Evolutionary conservation across 2,329 filamentous ascomycete species (phyloP).

Genomic region (Phialophora chinensis): DNA sequence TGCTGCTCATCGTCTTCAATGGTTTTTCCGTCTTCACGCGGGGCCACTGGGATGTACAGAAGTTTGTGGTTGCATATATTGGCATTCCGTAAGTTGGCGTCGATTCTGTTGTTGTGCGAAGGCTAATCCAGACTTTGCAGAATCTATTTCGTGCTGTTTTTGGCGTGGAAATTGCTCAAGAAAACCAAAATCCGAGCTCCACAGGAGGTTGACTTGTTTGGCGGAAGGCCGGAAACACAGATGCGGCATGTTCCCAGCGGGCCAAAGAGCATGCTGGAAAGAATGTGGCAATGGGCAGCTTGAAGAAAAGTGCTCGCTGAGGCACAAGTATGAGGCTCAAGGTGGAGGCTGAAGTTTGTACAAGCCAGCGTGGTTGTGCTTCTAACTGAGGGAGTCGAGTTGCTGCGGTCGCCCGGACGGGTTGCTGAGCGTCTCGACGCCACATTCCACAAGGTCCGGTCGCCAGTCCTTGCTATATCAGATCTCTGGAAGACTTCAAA

Average conservation of each 20-base stretch:
- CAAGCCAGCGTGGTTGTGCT: no score
- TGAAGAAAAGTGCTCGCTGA: neutral
- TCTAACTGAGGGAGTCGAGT: no score
- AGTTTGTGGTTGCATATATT: slow-evolving; percentile 59
- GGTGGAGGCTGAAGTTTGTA: no score
- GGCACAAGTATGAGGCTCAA: no score
- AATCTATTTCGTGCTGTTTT: slow-evolving; percentile 46
- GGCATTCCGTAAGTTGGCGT: slow-evolving; percentile 42
- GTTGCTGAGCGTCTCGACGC: no score
- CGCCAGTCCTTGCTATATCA: no score
- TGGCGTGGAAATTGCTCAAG: slow-evolving; percentile 45
- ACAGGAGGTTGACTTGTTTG: slow-evolving; percentile 59
- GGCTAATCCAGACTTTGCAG: no score
- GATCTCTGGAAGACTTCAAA: no score
- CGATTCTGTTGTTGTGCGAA: no score
- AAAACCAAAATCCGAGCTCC: slow-evolving; percentile 51
- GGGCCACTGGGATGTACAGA: slow-evolving; percentile 43
- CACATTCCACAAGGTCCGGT: no score
- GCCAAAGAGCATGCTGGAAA: slow-evolving; percentile 12
- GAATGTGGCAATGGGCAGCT: slow-evolving; percentile 10
- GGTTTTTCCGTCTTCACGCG: slow-evolving; percentile 56
- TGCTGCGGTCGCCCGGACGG: no score
- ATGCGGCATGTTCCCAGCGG: slow-evolving; percentile 37
- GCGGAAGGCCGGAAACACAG: slow-evolving; percentile 13
- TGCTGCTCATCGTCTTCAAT: slow-evolving; percentile 68